Base-by-base conservation (phyloP, 495 filamentous ascomycete species). In the Saxophila tyrrhenica region DNA sequence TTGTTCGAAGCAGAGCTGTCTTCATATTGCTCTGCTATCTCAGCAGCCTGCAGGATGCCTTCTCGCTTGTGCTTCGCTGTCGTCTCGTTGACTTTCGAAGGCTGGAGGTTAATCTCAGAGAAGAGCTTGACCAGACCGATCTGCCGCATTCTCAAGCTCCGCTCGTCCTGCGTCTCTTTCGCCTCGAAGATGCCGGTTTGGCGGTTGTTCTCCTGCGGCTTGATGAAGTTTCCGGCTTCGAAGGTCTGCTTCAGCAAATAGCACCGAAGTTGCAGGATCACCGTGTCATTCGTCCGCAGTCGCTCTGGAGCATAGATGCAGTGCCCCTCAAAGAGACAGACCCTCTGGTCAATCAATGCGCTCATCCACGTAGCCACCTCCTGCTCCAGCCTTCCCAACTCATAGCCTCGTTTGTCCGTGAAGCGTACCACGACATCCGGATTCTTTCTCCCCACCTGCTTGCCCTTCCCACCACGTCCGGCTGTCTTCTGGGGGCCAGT, bases 281-380 rank as follows among this genome's bases (percentile, higher is more conserved):
- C 78, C 0, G 90, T 97, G 65, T 98, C 92, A 64, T 94, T 94
- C 42, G 89, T 89, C 45, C 87, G 78, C 9, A 96, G 59, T 53
- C 76, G 73, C 55, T 97, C 94, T 2, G 89, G 89, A 0, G 84
- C 86, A 66, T 82, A 95, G n/a, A 98, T 88, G 60, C 88, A 95
- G 32, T 76, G 77, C 0, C 86, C 94, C 62, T 92, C 87, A 59
- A 98, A 91, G 13, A 71, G 78, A 69, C 89, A 95, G 15, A 96
- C 77, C 25, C 85, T 86, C 65, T 96, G 92, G 60, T 98, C 92
- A 49, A 98, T 81, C 57, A 98, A 69, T 0, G 89, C 84, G 19
- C 90, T 95, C 10, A 98, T 85, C 89, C 94, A 98, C 48, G 82
- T 80, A n/a, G 92, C 89, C 13, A 79, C 83, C 38, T 98, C 92